Base-by-base conservation (phyloP, 2,329 filamentous ascomycete species). In the Clonostachys solani region DNA sequence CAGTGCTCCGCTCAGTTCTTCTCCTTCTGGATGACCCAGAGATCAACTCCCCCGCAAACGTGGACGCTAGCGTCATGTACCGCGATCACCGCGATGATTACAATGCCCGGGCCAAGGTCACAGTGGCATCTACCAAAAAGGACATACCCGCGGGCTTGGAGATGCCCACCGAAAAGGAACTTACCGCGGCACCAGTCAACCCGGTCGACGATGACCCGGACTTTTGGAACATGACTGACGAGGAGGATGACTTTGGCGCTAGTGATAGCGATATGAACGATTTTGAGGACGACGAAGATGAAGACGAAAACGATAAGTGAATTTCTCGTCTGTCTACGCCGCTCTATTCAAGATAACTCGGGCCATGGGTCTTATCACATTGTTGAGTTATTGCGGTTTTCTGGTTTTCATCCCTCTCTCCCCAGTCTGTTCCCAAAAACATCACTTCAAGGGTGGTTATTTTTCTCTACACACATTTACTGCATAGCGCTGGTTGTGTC, bases 21-120 rank as follows among this genome's bases (percentile, higher is more conserved):
- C 86, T 94, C 6, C 81, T 99, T 3, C 83, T 99, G 47, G 94
- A 97, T 63, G 90, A 96, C 58, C 90, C 92, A 13, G 92, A 99
- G 67, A 89, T 95, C 59, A 90, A 84, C 56, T 96, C 91, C 0
- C 90, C 94, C 0, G 94, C 92, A 52, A 97, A 97, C 63, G 92
- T 97, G 47, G 92, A 97, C 56, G 92, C 94, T 3, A 83, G 89
- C 48, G 86, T 96, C 19, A 80, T 91, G 73, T 86, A 95, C 59
- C 84, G 92, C 50, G 89, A 92, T 56, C 69, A 85, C 33, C 82
- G 83, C 0, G 72, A 74, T 2, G 66, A 74, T 33, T 99, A 95
- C 74, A 83, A 89, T 60, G 68, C 73, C 40, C 78, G 77, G 56
- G 89, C 92, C 3, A 75, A 71, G 52, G 78, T 82, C 40, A 81